A percentile compares a stretch with the other conserved stretches of the same genome.
These are phyloP conservation scores for Bothriochloa decipiens DNA, from an alignment of 176 grass and related monocot species.

Conservation along the genomic window DNA sequence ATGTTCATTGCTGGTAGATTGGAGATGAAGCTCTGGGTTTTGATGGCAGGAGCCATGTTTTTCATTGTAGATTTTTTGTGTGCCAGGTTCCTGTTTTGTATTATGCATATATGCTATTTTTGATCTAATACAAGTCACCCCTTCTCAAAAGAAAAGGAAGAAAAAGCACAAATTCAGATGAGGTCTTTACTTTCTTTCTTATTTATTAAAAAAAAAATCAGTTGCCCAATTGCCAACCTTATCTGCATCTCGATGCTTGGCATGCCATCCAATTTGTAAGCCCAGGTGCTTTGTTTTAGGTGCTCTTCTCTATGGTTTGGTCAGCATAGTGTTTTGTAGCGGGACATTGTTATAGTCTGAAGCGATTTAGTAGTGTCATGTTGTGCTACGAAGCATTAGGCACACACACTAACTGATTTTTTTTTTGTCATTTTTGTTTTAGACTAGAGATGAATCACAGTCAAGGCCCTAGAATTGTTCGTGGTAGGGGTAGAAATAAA, in stretches of 20 bases:
- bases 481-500: conserved; percentile 54
- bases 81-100: neutral
- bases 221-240: neutral
- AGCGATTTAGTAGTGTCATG: neutral
- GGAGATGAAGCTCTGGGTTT: neutral
- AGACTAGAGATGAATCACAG: conserved; percentile 35
- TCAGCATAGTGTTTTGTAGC: neutral
- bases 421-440: neutral
- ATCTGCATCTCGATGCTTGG: neutral
- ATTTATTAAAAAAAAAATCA: neutral
- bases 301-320: neutral
- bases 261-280: neutral
- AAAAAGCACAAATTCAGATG: neutral
- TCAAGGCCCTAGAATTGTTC: conserved; percentile 10
- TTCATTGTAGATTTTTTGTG: neutral
- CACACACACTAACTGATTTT: neutral
- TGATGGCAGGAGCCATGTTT: neutral
- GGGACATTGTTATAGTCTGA: neutral
- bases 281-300: neutral
- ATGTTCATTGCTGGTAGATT: neutral
- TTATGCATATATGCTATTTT: neutral
- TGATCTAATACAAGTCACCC: neutral
- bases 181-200: neutral
- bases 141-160: neutral
- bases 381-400: neutral